Conservation (phyloP, 208 protist species). For the Angomonas desouzai region DNA sequence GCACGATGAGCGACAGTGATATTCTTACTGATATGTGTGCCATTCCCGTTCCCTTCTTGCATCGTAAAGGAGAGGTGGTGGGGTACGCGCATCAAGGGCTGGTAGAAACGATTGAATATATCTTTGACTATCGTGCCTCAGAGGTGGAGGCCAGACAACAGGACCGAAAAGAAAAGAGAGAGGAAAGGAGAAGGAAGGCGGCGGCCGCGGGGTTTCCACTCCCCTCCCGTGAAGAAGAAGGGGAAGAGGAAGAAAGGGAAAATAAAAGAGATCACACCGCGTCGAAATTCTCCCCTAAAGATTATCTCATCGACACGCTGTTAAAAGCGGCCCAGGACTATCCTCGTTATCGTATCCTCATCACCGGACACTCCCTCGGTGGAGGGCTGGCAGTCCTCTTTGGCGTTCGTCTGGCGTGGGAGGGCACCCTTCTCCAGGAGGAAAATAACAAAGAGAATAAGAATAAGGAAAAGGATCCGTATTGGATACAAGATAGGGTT, state of each 20-base stretch:
- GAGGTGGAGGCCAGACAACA: neutral
- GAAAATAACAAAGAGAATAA: too few species aligned
- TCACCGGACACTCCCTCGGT: slow-evolving; percentile 75
- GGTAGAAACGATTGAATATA: slow-evolving; percentile 30
- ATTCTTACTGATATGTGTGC: slow-evolving; percentile 61
- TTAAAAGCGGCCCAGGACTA: slow-evolving; percentile 25
- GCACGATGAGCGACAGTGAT: slow-evolving; percentile 52
- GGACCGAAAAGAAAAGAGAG: neutral
- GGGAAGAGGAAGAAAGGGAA: neutral
- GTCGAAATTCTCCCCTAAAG: slow-evolving; percentile 16
- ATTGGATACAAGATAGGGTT: slow-evolving; percentile 29
- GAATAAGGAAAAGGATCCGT: slow-evolving; percentile 12
- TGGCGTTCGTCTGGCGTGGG: slow-evolving; percentile 28
- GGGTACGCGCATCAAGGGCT: slow-evolving; percentile 50
- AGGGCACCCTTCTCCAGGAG: slow-evolving; percentile 16
- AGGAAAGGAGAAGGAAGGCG: neutral
- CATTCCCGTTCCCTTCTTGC: slow-evolving; percentile 28
- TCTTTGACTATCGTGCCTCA: slow-evolving; percentile 46
- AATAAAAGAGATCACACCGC: too few species aligned
- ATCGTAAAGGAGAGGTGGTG: slow-evolving; percentile 14
- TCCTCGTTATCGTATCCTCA: slow-evolving; percentile 48
- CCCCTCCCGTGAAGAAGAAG: neutral
- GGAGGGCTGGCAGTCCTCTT: slow-evolving; percentile 59
- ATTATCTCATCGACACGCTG: slow-evolving; percentile 38
- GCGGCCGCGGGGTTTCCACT: neutral